Evolutionary conservation across 495 filamentous ascomycete species (phyloP).

Genomic region (Trichoderma gamsii): DNA sequence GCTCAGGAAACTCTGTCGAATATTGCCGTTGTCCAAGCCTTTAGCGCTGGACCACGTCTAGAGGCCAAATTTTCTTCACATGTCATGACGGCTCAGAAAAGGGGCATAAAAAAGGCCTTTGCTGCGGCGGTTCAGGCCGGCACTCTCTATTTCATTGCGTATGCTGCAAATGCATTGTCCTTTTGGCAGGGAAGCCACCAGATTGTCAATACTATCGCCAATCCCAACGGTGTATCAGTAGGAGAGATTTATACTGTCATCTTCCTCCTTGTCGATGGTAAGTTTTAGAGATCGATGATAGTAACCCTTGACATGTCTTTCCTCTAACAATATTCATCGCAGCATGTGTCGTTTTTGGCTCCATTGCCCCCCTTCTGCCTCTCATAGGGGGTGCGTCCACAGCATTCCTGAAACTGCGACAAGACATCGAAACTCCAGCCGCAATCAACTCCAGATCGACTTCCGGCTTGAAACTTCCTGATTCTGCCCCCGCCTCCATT

Average conservation of each 20-base stretch:
- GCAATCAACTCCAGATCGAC: conserved; percentile 42
- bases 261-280: conserved; percentile 59
- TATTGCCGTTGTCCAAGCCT: conserved; percentile 45
- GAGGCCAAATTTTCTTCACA: conserved; percentile 49
- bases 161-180: conserved; percentile 57
- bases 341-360: conserved; percentile 57
- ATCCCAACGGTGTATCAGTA: conserved; percentile 37
- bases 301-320: neutral
- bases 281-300: conserved; percentile 18
- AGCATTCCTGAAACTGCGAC: conserved; percentile 44
- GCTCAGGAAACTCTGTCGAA: conserved; percentile 42
- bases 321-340: neutral
- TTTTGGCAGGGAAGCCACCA: conserved; percentile 58
- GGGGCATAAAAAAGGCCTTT: conserved; percentile 53
- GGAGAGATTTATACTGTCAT: conserved; percentile 61
- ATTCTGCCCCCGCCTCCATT: conserved; percentile 38
- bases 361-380: conserved; percentile 58
- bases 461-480: conserved; percentile 29
- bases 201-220: conserved; percentile 44
- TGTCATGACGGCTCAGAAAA: conserved; percentile 40
- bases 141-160: conserved; percentile 61
- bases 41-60: conserved; percentile 37
- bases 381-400: conserved; percentile 53
- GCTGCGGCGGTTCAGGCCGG: conserved; percentile 57
- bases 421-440: conserved; percentile 40